These are phyloP conservation scores for Cyclostephanos invisitatus DNA, from an alignment of 108 stramenopile genomes.

Conservation along the genomic window DNA sequence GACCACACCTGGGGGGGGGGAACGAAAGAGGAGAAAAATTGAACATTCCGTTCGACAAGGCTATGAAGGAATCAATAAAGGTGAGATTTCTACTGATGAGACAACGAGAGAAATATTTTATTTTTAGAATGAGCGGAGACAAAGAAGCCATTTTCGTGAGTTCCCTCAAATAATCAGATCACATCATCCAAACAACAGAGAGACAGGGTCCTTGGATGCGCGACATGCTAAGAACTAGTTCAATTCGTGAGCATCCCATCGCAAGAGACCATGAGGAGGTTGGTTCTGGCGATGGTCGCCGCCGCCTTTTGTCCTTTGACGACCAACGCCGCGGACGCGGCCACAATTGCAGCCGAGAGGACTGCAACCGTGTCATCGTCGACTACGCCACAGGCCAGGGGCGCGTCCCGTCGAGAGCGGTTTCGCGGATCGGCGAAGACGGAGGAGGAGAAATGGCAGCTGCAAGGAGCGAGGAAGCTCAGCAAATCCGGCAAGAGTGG, in stretches of 20 bases:
- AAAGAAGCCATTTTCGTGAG: no score
- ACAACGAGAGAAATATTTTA: no score
- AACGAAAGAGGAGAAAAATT: no score
- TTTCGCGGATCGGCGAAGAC: neutral
- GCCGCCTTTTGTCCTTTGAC: neutral
- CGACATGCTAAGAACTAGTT: no score
- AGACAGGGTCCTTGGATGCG: no score
- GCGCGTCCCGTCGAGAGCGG: neutral
- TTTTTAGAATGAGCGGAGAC: no score
- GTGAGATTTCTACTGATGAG: no score
- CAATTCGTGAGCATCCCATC: neutral
- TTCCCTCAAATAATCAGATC: no score
- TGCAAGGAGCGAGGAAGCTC: neutral
- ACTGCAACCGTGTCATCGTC: neutral
- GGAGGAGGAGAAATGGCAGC: neutral
- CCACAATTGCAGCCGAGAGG: neutral
- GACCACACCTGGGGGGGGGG: no score
- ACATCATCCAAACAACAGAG: no score
- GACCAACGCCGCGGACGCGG: neutral
- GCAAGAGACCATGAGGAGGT: neutral
- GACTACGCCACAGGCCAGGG: neutral
- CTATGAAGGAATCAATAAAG: no score
- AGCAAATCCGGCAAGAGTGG: constrained; percentile 7
- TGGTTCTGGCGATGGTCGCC: neutral
- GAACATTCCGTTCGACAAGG: no score